Conservation (phyloP, 1,284 basidiomycete species). For the Earliella scabrosa region DNA sequence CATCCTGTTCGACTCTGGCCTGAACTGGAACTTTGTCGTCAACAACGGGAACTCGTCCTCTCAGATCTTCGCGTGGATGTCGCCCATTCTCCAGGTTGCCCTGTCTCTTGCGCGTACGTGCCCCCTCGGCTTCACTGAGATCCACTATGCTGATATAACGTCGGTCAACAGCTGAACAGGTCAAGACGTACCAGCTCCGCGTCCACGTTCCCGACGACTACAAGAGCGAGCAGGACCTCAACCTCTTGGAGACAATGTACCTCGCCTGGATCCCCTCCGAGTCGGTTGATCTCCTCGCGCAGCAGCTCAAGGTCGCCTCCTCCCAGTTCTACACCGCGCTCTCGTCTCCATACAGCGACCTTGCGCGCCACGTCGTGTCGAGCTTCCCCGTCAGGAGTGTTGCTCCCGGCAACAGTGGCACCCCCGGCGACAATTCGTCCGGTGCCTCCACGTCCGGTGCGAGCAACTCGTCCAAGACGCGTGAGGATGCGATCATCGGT, state of each 20-base stretch:
- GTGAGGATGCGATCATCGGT: constrained; percentile 81
- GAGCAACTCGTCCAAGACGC: constrained; percentile 38
- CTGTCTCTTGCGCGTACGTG: constrained; percentile 49
- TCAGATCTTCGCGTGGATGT: constrained; percentile 69
- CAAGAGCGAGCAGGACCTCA: constrained; percentile 45
- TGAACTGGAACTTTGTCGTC: constrained; percentile 73
- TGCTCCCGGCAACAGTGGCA: constrained; percentile 34
- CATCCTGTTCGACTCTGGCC: constrained; percentile 56
- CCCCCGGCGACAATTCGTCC: constrained; percentile 18
- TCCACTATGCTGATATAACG: background rate
- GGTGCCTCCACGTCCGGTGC: constrained; percentile 5
- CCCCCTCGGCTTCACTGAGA: background rate
- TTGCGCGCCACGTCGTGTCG: constrained; percentile 66
- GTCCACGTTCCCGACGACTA: constrained; percentile 64
- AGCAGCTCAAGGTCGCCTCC: constrained; percentile 54
- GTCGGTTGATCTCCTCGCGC: constrained; percentile 54
- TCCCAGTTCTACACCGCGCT: constrained; percentile 63
- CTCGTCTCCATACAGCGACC: constrained; percentile 42
- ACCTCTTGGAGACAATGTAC: constrained; percentile 60
- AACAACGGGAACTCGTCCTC: constrained; percentile 47
- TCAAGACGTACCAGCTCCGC: constrained; percentile 61
- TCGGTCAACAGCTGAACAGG: constrained; percentile 36
- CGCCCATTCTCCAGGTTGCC: constrained; percentile 53
- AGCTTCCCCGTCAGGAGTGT: constrained; percentile 58
- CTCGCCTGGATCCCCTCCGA: constrained; percentile 59